Base-by-base conservation (phyloP, 345 rosid genomes). In the Anacardium occidentale region DNA sequence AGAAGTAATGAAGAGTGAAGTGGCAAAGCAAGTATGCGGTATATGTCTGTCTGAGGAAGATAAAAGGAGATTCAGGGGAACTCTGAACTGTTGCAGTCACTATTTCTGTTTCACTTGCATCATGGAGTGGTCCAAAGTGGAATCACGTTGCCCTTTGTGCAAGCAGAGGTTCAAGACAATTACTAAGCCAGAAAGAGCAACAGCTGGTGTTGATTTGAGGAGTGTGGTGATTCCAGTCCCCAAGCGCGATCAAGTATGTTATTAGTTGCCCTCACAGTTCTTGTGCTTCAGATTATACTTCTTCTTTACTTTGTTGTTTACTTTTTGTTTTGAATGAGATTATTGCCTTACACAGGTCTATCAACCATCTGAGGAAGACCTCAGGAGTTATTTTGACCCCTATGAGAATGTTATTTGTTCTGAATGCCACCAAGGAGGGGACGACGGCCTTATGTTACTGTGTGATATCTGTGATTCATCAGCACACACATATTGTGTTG, bases 401-500 rank as follows among this genome's bases (percentile, higher is more conserved):
- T 96, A 96, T 62, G 98, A 93, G 88, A 90, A 86, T 71, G 96
- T 85, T 48, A 83, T 90, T 73, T 96, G 99, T 77, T 82, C 92
- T n/a, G 99, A 91, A 76, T 96, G 99, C 78, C 92, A 85, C 67
- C 93, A 83, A 76, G 98, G 99, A 52, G 98, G 97, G 70, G 99
- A 96, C 72, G 99, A 96, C 75, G 99, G 85, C 72, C 96, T 93
- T 40, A 96, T 96, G 98, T 85, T 96, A 74, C 90, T 96, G 9
- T 96, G 99, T 72, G 99, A 96, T 79, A 74, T 90, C 64, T 96
- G 99, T 74, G 99, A 96, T 86, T 96, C 99, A 76, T 89, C 99
- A 55, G 98, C 99, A 20, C 99, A 96, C 82, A 93, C 99, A 20
- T 96, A 83, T 77, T 96, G 99, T 52, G 99, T 91, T 48, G 99